A percentile compares a stretch with the other conserved stretches of the same genome.
These are phyloP conservation scores for Malassezia vespertilionis DNA, from an alignment of 1,284 basidiomycete species.

Conservation along the genomic window DNA sequence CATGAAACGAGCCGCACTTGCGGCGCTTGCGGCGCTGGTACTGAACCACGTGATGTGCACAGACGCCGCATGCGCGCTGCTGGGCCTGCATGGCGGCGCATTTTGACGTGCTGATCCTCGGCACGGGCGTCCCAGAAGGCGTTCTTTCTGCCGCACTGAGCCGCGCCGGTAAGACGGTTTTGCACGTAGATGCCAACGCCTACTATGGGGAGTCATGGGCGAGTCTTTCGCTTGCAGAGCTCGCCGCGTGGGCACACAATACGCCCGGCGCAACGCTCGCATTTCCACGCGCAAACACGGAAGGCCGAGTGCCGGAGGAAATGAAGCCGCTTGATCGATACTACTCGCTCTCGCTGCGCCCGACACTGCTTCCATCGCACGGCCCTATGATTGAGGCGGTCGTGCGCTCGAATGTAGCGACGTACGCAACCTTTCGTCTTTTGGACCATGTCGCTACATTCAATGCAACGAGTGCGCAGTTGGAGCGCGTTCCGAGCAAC, in stretches of 20 bases:
- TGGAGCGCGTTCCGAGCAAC: constrained; percentile 61
- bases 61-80: too few species aligned
- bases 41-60: not conserved
- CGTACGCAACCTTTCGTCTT: constrained; percentile 78
- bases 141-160: constrained; percentile 13
- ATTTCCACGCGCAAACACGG: not conserved
- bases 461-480: not conserved
- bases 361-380: constrained; percentile 66
- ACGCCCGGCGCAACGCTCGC: not conserved
- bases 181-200: constrained; percentile 6
- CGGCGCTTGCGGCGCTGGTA: not conserved
- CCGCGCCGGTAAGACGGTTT: constrained; percentile 11
- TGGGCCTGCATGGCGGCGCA: constrained; percentile 1
- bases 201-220: constrained; percentile 14
- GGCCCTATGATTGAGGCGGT: constrained; percentile 72
- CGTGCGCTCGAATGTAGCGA: constrained; percentile 71
- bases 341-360: constrained; percentile 74
- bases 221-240: constrained; percentile 14
- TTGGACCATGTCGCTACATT: constrained; percentile 54
- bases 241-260: constrained; percentile 1
- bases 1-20: not conserved
- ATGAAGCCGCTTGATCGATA: constrained; percentile 48
- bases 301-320: constrained; percentile 13
- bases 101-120: constrained; percentile 15
- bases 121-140: constrained; percentile 16